phyloP scores from a whole-genome alignment of 2,329 filamentous ascomycete species.

The Diaporthe vaccinii region DNA sequence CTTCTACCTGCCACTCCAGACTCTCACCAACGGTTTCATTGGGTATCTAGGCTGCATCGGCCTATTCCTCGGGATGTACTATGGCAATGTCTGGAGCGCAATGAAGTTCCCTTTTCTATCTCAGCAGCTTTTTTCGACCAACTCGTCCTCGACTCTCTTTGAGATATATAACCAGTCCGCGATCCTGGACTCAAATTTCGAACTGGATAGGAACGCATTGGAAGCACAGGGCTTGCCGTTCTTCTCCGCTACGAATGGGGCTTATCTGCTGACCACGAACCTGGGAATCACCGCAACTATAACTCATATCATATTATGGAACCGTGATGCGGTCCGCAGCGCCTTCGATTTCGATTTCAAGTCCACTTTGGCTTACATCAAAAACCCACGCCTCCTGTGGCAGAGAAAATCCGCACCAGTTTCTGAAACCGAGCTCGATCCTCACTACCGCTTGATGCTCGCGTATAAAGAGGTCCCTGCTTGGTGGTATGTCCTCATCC shows the following conservation, averaged over 20 bases:
- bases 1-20: slow-evolving; percentile 55
- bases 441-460: slow-evolving; percentile 58
- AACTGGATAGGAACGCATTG: slow-evolving; percentile 54
- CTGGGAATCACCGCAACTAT: slow-evolving; percentile 62
- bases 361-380: neutral
- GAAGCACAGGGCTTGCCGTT: slow-evolving; percentile 55
- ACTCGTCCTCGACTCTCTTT: slow-evolving; percentile 53
- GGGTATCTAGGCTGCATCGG: slow-evolving; percentile 53
- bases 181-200: slow-evolving; percentile 55
- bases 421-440: slow-evolving; percentile 49
- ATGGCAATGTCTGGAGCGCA: slow-evolving; percentile 55
- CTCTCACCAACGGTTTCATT: slow-evolving; percentile 53
- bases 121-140: slow-evolving; percentile 54
- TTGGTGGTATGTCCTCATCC: slow-evolving; percentile 57
- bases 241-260: slow-evolving; percentile 55
- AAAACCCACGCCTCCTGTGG: slow-evolving; percentile 39
- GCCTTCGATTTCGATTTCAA: slow-evolving; percentile 46
- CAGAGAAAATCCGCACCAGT: slow-evolving; percentile 41
- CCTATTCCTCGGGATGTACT: slow-evolving; percentile 55
- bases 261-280: slow-evolving; percentile 59
- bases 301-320: slow-evolving; percentile 58
- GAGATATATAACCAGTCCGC: slow-evolving; percentile 57
- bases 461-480: slow-evolving; percentile 57
- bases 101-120: slow-evolving; percentile 50
- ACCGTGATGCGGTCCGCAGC: slow-evolving; percentile 54